A percentile compares a stretch with the other conserved stretches of the same genome.
phyloP scores from a whole-genome alignment of 768 basidiomycete species.

The Rhodotorula babjevae region DNA sequence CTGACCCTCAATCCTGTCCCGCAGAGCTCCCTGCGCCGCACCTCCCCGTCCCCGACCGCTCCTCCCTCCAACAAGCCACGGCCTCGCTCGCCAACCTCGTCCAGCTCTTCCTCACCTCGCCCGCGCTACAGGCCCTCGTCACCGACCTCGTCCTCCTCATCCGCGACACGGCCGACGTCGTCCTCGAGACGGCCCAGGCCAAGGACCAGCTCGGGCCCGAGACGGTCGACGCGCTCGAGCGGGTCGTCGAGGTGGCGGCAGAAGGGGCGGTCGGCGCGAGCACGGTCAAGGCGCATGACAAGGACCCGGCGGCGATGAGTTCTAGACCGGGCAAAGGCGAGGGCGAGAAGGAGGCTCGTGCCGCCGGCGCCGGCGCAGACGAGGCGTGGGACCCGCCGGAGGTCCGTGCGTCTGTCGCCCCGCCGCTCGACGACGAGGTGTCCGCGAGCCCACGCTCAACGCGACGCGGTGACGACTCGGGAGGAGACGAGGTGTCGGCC shows the following conservation, averaged over 20 bases:
- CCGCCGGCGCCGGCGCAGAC: no score
- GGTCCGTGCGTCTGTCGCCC: background rate
- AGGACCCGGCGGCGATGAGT: background rate
- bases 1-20: accelerated
- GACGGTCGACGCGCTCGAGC: background rate
- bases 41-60: background rate
- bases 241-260: slow-evolving; percentile 3
- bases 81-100: slow-evolving; percentile 16
- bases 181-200: background rate
- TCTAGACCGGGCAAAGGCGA: background rate
- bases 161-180: slow-evolving; percentile 3
- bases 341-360: background rate
- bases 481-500: background rate
- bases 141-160: slow-evolving; percentile 25
- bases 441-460: no score
- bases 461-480: background rate
- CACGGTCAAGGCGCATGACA: background rate
- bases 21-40: background rate
- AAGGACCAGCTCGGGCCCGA: background rate
- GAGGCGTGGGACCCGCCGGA: background rate
- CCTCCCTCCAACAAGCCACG: background rate
- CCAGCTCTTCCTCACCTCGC: slow-evolving; percentile 21
- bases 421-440: no score
- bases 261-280: background rate
- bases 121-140: slow-evolving; percentile 20